Conservation (phyloP, 2,329 filamentous ascomycete genomes). For the Sclerotinia spermophila region DNA sequence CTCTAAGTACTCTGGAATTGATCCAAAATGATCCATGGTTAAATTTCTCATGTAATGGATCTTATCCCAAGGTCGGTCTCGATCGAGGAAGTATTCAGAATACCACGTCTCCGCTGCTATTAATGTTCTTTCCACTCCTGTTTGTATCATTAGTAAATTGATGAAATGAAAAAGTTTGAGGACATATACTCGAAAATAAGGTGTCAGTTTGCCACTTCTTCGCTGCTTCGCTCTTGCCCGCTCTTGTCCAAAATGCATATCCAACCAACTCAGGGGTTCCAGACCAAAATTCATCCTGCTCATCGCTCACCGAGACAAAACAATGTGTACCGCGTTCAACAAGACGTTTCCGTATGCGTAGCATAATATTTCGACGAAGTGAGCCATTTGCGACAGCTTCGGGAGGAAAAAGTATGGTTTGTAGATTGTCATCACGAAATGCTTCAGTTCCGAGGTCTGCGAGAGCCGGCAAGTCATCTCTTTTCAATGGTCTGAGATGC, state of each 20-base stretch:
- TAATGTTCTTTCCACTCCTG: constrained; percentile 13
- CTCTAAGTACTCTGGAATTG: constrained; percentile 5
- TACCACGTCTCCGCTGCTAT: constrained; percentile 12
- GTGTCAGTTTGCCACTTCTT: constrained; percentile 12
- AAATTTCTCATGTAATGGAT: background rate
- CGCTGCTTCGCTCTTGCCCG: constrained; percentile 8
- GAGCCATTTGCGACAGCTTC: constrained; percentile 1
- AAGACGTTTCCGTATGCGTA: background rate
- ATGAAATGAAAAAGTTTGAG: background rate
- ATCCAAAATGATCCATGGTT: background rate
- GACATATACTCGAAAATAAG: constrained; percentile 1
- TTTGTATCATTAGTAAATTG: background rate
- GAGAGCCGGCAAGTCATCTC: background rate
- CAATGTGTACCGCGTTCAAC: background rate
- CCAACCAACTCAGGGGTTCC: constrained; percentile 10
- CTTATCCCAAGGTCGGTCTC: constrained; percentile 11
- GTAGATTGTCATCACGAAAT: background rate
- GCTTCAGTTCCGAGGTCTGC: background rate
- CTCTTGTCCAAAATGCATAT: constrained; percentile 10
- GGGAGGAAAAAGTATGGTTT: constrained; percentile 1
- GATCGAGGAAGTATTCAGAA: constrained; percentile 4
- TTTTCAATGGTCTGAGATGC: constrained; percentile 3
- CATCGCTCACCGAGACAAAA: constrained; percentile 6
- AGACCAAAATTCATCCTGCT: constrained; percentile 13
- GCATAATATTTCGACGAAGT: background rate